Evolutionary conservation across 768 basidiomycete species (phyloP), one percentile per base, ranked within the genome.

Genomic region (Boletus coccyginus): DNA sequence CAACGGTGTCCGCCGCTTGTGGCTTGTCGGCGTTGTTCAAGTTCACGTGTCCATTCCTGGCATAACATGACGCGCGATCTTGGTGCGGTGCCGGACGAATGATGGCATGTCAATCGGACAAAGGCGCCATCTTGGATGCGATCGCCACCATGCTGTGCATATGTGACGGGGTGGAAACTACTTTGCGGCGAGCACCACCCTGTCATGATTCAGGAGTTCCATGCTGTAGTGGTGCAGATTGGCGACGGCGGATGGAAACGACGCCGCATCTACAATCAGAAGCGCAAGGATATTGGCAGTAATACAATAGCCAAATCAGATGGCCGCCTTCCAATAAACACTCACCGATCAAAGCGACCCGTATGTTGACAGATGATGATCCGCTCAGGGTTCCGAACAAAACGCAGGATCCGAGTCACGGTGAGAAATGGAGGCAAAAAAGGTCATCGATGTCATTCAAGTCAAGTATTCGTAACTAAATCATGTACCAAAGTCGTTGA

Each of bases 361-460:
- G 35, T 7, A 35, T 35, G 21, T 41, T 21, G 27, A 47, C 31
- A 32, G 16, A 46, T 51, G 16, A 46, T 51, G 58, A 66, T 60
- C 65, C 64, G 46, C 48, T 32, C 39, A 43, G 4, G 10, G 46
- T 16, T 44, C 49, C 32, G 19, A 53, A 50, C 44, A 27, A 8
- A 35, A 31, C 14, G 27, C 21, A 11, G 19, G 48, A 61, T 56
- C 59, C 53, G 46, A 24, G 5, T n/a, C 9, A 46, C 7, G 24
- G 24, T 33, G 36, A 33, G 21, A 9, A 53, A 66, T 55, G 62
- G 46, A 63, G 54, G 42, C 42, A 45, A 45, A 55, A 21, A 63
- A 40, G n/a, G 29, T 61, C 60, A 61, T 70, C 60, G 56, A 50
- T 45, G 35, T 59, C 70, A 70, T 68, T 68, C 42, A 49, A 58